phyloP scores from a whole-genome alignment of 345 rosid species.

The Firmiana major region DNA sequence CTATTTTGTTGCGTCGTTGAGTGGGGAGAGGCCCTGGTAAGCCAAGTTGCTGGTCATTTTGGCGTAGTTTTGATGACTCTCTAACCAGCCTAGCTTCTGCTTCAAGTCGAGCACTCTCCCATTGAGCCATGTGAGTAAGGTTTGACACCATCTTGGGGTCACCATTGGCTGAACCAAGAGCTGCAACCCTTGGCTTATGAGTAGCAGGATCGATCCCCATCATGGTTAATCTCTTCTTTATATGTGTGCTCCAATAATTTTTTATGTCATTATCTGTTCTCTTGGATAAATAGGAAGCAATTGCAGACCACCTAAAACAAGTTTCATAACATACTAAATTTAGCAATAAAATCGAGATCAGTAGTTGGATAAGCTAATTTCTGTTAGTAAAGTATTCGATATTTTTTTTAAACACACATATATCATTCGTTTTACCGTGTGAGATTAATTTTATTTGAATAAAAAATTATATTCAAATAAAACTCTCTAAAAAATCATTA shows the following conservation, averaged over 20 bases:
- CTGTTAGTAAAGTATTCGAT: no score
- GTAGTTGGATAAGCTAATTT: no score
- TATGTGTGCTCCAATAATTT: conserved; percentile 1
- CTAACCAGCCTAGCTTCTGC: conserved; percentile 51
- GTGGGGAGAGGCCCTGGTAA: not conserved
- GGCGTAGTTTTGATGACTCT: conserved; percentile 27
- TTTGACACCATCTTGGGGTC: conserved; percentile 6
- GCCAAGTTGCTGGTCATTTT: not conserved
- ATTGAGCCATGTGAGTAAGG: conserved; percentile 53
- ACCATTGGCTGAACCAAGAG: not conserved
- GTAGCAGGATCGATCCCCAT: not conserved
- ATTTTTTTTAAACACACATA: no score
- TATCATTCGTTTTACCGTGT: no score
- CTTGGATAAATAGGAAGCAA: not conserved
- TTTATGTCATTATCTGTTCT: conserved; percentile 4
- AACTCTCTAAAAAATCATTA: no score
- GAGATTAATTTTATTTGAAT: no score
- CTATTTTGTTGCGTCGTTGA: conserved; percentile 11
- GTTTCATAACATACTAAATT: no score
- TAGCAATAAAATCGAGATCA: no score
- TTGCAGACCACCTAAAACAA: conserved; percentile 2
- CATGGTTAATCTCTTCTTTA: not conserved
- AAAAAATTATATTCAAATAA: no score
- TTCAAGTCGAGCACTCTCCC: conserved; percentile 55
- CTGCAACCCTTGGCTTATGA: conserved; percentile 3